Conservation (phyloP, 1,284 basidiomycete species). For the Ustilago tritici region DNA sequence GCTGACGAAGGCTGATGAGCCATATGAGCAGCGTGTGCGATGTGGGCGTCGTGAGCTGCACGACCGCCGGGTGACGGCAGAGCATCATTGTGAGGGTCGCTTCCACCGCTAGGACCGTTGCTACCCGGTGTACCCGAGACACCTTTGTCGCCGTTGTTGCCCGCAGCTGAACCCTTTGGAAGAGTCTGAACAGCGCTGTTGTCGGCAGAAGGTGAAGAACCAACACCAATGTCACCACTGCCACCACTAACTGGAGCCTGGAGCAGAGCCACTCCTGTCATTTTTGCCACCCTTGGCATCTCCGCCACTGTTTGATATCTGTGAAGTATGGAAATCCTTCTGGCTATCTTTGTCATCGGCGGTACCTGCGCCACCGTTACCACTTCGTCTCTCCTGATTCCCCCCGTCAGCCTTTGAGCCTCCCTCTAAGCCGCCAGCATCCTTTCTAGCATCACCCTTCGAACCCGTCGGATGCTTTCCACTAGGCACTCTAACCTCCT, state of each 20-base stretch:
- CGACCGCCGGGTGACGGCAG: background rate
- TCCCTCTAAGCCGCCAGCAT: background rate
- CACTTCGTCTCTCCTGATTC: background rate
- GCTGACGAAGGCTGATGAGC: background rate
- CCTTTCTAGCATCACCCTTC: background rate
- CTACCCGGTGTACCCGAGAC: background rate
- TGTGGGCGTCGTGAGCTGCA: background rate
- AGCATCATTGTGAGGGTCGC: background rate
- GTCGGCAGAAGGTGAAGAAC: background rate
- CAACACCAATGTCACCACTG: background rate
- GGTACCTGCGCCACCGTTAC: background rate
- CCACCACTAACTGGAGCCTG: background rate
- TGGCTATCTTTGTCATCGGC: background rate
- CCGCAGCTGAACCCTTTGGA: background rate
- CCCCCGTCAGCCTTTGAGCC: background rate
- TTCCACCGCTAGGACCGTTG: background rate
- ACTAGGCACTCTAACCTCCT: slow-evolving; percentile 38
- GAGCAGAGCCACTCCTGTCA: background rate
- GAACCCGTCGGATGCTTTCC: slow-evolving; percentile 22
- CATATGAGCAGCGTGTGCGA: background rate
- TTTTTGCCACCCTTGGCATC: background rate
- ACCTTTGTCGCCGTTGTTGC: background rate
- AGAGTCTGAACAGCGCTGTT: background rate
- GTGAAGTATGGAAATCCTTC: background rate
- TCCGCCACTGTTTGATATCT: background rate